These are phyloP conservation scores for Tulasnella sp. DNA, from an alignment of 768 basidiomycete genomes.

Conservation along the genomic window DNA sequence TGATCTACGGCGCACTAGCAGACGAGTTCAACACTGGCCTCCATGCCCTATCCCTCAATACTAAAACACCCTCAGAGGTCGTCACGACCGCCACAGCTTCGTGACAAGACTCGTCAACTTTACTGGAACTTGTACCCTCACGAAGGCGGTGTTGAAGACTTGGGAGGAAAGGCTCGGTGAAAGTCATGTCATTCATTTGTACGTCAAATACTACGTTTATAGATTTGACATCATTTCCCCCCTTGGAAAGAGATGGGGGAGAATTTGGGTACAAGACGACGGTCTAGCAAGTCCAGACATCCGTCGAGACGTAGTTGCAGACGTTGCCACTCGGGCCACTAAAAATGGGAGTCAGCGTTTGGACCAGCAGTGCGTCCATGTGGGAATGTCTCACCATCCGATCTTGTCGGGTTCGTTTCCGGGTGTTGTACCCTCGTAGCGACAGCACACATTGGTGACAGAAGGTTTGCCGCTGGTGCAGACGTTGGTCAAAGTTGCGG, in stretches of 20 bases:
- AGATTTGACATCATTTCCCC: background rate
- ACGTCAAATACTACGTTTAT: background rate
- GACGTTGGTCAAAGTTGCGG: background rate
- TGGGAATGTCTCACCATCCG: background rate
- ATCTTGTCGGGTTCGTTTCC: background rate
- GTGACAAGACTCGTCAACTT: background rate
- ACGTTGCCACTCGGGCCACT: background rate
- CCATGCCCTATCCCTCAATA: constrained; percentile 69
- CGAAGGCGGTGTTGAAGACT: background rate
- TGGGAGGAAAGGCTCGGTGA: background rate
- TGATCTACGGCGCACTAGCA: constrained; percentile 64
- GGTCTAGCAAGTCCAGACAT: background rate
- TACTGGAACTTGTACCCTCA: too few relatives aligned
- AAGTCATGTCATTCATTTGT: background rate
- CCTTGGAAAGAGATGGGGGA: background rate
- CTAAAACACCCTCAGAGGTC: constrained; percentile 55
- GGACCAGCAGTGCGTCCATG: background rate
- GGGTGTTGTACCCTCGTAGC: background rate
- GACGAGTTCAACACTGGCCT: constrained; percentile 61
- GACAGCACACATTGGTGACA: background rate
- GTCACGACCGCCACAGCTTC: background rate
- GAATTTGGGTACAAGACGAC: background rate
- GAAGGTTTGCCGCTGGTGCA: constrained; percentile 1
- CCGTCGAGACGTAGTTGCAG: background rate
- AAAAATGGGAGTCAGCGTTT: background rate